Conservation (phyloP, 2,329 filamentous ascomycete genomes). For the Coccinonectria pachysandricola region DNA sequence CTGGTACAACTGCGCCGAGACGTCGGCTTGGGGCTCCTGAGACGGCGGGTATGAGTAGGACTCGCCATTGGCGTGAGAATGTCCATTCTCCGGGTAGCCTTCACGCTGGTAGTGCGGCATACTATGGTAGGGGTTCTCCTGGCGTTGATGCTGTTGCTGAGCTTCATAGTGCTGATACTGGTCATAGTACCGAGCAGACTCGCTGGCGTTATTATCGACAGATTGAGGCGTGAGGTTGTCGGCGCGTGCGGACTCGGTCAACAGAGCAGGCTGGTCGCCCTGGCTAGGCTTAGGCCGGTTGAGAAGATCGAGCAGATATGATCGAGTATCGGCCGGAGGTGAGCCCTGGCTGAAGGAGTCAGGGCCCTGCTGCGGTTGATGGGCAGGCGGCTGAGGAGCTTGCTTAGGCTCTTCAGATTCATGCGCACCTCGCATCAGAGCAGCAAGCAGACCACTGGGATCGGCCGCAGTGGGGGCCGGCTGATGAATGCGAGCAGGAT, state of each 20-base stretch:
- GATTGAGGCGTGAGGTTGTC: conserved; percentile 37
- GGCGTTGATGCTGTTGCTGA: conserved; percentile 13
- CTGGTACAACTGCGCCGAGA: conserved; percentile 27
- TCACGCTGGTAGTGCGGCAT: conserved; percentile 19
- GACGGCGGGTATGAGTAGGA: conserved; percentile 16
- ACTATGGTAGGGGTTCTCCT: conserved; percentile 11
- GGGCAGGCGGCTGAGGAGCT: conserved; percentile 10
- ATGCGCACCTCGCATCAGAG: conserved; percentile 48
- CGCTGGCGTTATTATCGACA: conserved; percentile 19
- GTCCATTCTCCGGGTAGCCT: conserved; percentile 16
- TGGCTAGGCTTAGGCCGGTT: conserved; percentile 65
- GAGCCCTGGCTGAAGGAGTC: conserved; percentile 37
- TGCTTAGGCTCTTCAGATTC: conserved; percentile 35
- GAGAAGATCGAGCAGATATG: conserved; percentile 76
- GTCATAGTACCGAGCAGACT: conserved; percentile 19
- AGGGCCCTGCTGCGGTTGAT: conserved; percentile 14
- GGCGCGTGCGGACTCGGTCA: conserved; percentile 33
- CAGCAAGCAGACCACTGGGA: conserved; percentile 47
- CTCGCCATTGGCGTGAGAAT: conserved; percentile 14
- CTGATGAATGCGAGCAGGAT: conserved; percentile 39
- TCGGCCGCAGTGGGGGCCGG: conserved; percentile 47
- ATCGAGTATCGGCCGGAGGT: conserved; percentile 61
- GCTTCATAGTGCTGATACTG: conserved; percentile 20
- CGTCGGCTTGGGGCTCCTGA: conserved; percentile 30
- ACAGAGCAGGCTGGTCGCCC: conserved; percentile 35